Evolutionary conservation across 1,284 basidiomycete genomes (phyloP).

Genomic region (Phellopilus nigrolimitatus): DNA sequence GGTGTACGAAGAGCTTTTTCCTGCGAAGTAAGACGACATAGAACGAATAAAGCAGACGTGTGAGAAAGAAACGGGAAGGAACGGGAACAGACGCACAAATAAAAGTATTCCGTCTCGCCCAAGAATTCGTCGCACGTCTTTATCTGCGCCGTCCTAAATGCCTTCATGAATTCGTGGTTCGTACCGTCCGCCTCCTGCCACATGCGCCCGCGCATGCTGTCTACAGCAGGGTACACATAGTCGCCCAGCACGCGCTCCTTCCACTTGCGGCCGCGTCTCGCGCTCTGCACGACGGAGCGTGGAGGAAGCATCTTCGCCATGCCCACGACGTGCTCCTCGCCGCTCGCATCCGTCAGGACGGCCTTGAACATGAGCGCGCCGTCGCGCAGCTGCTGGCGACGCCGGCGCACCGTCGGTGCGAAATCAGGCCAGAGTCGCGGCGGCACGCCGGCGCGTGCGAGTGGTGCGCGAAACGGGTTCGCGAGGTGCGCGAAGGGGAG

Average conservation of each 20-base stretch:
- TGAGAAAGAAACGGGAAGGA: not conserved
- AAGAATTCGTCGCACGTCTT: not conserved
- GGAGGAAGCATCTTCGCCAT: conserved; percentile 5
- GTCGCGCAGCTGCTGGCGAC: conserved; percentile 1
- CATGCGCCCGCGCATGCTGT: conserved; percentile 1
- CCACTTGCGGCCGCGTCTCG: not conserved
- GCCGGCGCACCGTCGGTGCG: not conserved
- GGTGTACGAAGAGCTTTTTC: conserved; percentile 9
- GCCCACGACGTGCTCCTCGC: not conserved
- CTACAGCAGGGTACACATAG: conserved; percentile 12
- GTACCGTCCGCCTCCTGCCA: conserved; percentile 2
- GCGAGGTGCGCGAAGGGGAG: not conserved
- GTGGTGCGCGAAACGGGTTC: conserved; percentile 6
- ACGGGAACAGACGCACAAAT: conserved; percentile 12
- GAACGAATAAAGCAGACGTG: not conserved
- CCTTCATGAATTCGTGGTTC: not conserved
- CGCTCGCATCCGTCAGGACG: conserved; percentile 4
- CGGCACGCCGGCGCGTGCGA: conserved; percentile 9
- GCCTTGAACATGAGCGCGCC: conserved; percentile 6
- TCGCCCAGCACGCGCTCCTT: conserved; percentile 11
- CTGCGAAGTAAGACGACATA: not conserved
- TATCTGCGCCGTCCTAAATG: not conserved
- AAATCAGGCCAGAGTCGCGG: conserved; percentile 19
- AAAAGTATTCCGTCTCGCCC: conserved; percentile 3
- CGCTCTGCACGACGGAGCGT: not conserved